Percentiles rank a stretch among this genome's conserved stretches.
Evolutionary conservation across 2,329 filamentous ascomycete genomes (phyloP).

Genomic region (Trichophyton mentagrophytes): DNA sequence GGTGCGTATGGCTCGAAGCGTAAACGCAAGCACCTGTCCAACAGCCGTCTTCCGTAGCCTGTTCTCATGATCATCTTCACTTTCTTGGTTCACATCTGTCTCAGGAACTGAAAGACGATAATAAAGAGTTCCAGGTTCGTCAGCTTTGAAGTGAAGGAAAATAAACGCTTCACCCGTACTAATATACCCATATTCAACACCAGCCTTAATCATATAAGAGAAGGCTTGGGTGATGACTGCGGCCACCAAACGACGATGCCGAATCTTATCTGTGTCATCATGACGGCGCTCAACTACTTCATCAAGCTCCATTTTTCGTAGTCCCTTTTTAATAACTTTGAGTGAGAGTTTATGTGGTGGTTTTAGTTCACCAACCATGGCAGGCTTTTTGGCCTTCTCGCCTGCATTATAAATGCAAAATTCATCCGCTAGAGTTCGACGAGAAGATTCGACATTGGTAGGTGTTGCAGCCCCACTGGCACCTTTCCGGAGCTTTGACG

Average conservation of each 20-base stretch:
- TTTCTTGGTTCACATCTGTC: constrained; percentile 18
- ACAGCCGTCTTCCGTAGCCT: constrained; percentile 22
- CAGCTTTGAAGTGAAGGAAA: constrained; percentile 29
- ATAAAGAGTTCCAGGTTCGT: constrained; percentile 20
- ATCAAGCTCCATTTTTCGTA: constrained; percentile 32
- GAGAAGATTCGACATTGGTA: constrained; percentile 3
- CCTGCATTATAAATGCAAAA: constrained; percentile 25
- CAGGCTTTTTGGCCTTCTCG: constrained; percentile 15
- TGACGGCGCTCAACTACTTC: constrained; percentile 25
- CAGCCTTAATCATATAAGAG: constrained; percentile 38
- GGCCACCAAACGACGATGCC: constrained; percentile 28
- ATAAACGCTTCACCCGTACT: constrained; percentile 34
- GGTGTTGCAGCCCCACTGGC: constrained; percentile 6
- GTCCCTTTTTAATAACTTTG: constrained; percentile 31
- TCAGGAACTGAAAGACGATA: constrained; percentile 24
- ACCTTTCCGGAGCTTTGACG: constrained; percentile 9
- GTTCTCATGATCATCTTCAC: constrained; percentile 10
- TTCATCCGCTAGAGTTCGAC: constrained; percentile 21
- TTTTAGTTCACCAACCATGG: constrained; percentile 35
- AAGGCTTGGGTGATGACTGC: constrained; percentile 38
- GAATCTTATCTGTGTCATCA: constrained; percentile 24
- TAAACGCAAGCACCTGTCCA: constrained; percentile 22
- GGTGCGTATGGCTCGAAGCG: constrained; percentile 17
- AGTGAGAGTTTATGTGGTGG: constrained; percentile 36
- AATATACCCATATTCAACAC: constrained; percentile 34